These are phyloP conservation scores for Helicocarpus griseus DNA, from an alignment of 2,329 filamentous ascomycete genomes.

Conservation along the genomic window DNA sequence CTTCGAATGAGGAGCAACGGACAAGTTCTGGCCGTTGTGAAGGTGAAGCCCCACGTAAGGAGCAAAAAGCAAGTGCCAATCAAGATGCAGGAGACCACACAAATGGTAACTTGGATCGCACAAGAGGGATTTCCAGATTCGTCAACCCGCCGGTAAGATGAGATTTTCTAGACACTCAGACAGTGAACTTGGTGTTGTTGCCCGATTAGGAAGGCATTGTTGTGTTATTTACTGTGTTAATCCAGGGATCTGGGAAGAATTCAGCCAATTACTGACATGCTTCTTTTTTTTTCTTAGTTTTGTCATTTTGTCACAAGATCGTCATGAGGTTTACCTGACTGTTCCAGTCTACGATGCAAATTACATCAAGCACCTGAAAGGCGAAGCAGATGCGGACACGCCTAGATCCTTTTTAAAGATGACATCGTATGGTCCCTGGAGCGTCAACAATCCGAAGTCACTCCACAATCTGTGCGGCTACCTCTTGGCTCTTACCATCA, in stretches of 20 bases:
- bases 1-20: not conserved
- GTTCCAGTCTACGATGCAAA: not conserved
- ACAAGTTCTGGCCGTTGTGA: not conserved
- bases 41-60: not conserved
- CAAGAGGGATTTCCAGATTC: not conserved
- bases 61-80: not conserved
- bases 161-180: no score
- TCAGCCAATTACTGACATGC: not conserved
- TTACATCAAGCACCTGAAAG: not conserved
- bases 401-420: not conserved
- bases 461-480: not conserved
- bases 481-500: slow-evolving; percentile 1
- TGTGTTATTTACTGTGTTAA: no score
- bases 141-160: not conserved
- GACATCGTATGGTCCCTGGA: not conserved
- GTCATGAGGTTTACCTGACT: not conserved
- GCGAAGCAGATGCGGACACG: not conserved
- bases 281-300: not conserved
- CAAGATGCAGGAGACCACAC: not conserved
- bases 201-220: no score
- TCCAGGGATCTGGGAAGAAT: no score
- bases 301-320: not conserved
- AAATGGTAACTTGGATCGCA: not conserved
- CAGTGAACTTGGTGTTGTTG: no score
- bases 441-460: not conserved